Evolutionary conservation across 2,329 filamentous ascomycete species (phyloP).

Genomic region (Orbilia quercus): DNA sequence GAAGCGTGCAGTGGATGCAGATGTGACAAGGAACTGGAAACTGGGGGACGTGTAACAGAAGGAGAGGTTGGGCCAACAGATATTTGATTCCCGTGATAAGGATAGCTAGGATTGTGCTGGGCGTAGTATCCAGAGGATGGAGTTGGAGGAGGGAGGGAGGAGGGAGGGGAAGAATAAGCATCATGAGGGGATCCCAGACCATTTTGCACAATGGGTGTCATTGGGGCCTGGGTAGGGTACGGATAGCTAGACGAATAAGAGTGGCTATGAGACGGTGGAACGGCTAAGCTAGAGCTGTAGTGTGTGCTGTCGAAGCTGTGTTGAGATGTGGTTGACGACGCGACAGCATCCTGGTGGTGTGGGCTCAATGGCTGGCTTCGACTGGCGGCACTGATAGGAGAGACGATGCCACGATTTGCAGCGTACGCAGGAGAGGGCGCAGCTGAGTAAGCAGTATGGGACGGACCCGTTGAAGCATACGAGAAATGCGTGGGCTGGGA

Average conservation of each 20-base stretch:
- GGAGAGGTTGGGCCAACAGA: slow-evolving; percentile 41
- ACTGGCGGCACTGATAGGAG: slow-evolving; percentile 30
- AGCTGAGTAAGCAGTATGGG: slow-evolving; percentile 37
- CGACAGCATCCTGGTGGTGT: slow-evolving; percentile 40
- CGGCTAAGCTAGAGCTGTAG: slow-evolving; percentile 35
- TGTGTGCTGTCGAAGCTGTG: slow-evolving; percentile 30
- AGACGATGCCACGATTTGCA: slow-evolving; percentile 35
- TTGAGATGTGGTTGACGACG: slow-evolving; percentile 25
- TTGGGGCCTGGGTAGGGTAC: slow-evolving; percentile 32
- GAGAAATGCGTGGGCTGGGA: slow-evolving; percentile 23
- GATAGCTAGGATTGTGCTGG: slow-evolving; percentile 45
- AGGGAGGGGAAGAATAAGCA: slow-evolving; percentile 46
- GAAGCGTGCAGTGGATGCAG: slow-evolving; percentile 47
- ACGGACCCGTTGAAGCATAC: slow-evolving; percentile 38
- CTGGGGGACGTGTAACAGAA: slow-evolving; percentile 23
- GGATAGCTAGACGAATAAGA: slow-evolving; percentile 37
- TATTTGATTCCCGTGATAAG: slow-evolving; percentile 38
- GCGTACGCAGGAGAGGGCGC: slow-evolving; percentile 29
- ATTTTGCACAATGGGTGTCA: slow-evolving; percentile 42
- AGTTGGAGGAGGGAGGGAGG: slow-evolving; percentile 48
- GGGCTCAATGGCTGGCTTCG: slow-evolving; percentile 49
- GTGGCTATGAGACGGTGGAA: slow-evolving; percentile 30
- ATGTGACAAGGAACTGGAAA: slow-evolving; percentile 32
- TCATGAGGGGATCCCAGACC: slow-evolving; percentile 44
- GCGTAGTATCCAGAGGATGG: slow-evolving; percentile 49